Base-by-base conservation (phyloP, 352 stramenopile species). In the Phytophthora syringae region DNA sequence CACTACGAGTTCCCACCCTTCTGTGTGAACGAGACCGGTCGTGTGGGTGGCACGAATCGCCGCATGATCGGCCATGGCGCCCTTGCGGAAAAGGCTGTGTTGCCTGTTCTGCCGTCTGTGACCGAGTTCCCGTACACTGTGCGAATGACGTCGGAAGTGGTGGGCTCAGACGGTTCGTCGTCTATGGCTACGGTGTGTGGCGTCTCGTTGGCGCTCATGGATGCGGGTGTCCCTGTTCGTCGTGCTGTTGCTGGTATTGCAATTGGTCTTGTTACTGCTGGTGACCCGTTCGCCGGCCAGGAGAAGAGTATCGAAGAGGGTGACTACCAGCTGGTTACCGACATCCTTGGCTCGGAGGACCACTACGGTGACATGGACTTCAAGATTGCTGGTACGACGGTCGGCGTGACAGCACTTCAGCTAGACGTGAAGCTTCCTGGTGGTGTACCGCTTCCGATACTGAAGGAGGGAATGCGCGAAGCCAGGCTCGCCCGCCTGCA, bases 1-100 rank as follows among this genome's bases (percentile, higher is more conserved):
- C 97, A 99, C 77, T 99, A 99, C 65, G 93, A 99, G 63, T 99
- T 99, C 77, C 97, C 97, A 11, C 93, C 96, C 1, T 99, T 98
- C 78, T 98, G 89, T 63, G 97, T 99, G 13, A 99, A 98, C 43
- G 95, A 98, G 57, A 97, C 94, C 16, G 97, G 97, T 24, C 78
- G 89, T 40, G 72, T 96, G 18, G 80, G 80, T 36, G 91, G 89
- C 27, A 73, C 82, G 2, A 97, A 97, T 64, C 82, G 92, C 58
- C 85, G 97, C 67, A 98, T 98, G 93, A 84, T 99, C 49, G 98
- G 88, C 50, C 98, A 99, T 68, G 97, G 98, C 20, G 97, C 97
- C 48, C 79, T 99, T 25, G 98, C 97, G 6, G 97, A 99, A 79
- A 97, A 97, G 64, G 97, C 97, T 13, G 64, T 99, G 24, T 60